Evolutionary conservation across 2,329 filamentous ascomycete species (phyloP), one percentile per base, ranked within the genome.

Genomic region (Diplodia corticola): DNA sequence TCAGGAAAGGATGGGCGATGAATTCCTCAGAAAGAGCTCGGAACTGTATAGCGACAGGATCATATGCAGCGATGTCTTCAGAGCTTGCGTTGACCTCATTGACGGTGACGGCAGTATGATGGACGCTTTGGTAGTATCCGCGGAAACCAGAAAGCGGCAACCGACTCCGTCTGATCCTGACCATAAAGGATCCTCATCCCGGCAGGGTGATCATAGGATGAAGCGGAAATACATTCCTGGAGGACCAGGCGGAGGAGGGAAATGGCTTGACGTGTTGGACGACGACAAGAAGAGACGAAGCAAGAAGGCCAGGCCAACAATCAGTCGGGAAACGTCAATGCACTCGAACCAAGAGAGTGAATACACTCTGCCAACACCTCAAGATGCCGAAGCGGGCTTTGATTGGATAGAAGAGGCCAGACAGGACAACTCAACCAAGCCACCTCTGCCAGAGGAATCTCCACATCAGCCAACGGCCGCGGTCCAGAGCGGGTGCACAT

Each of bases 11-110:
- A 70, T 77, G 49, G 67, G 67, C 13, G 35, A 67, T 2, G 72
- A 75, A 24, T 78, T 78, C 48, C 61, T 69, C 4, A 67, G 67
- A 20, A 80, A 80, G 66, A 55, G 77, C 12, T 67, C 70, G 10
- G 73, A 78, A 44, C 69, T 80, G 3, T 30, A 69, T 0, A 65
- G 69, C 3, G 75, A 77, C 28, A 65, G 70, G 1, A 64, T 78
- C 7, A 73, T 80, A 20, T 68, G 69, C 0, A 35, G 69, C 20
- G 69, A 74, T 2, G 63, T 73, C 0, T 68, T 72, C 46, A 54
- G 63, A 1, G 70, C 53, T 10, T 75, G 70, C 63, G 54, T 70
- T 24, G 26, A 64, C 37, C n/a, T 48, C 15, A n/a, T 57, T n/a
- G 33, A 57, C 7, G 22, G 35, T 22, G 50, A 49, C 13, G 44